A percentile compares a stretch with the other conserved stretches of the same genome.
phyloP scores from a whole-genome alignment of 2,329 filamentous ascomycete genomes.

The Ceratocystis alfenasii region DNA sequence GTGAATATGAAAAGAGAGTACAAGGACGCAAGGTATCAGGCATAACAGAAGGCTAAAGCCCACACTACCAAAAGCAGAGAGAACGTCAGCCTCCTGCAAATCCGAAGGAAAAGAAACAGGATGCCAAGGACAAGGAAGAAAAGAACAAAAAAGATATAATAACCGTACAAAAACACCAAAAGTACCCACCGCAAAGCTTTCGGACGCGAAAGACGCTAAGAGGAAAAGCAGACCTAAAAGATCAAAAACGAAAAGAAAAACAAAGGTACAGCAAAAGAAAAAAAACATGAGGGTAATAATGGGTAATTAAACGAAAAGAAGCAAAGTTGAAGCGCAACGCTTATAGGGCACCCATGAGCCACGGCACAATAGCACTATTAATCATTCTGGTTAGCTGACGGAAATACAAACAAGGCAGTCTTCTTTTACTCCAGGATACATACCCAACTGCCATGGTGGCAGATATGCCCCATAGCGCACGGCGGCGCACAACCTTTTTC shows the following conservation, averaged over 20 bases:
- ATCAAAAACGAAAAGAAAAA: slow-evolving; percentile 14
- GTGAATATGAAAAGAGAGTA: slow-evolving; percentile 6
- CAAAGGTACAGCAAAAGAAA: slow-evolving; percentile 9
- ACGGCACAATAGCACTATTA: slow-evolving; percentile 38
- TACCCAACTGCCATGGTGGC: slow-evolving; percentile 86
- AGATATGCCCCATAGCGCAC: slow-evolving; percentile 73
- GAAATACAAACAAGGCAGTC: too few relatives aligned
- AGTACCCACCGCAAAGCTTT: slow-evolving; percentile 17
- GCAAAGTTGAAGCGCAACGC: slow-evolving; percentile 7
- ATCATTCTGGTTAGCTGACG: neutral
- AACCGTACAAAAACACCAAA: slow-evolving; percentile 15
- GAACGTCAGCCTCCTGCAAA: neutral
- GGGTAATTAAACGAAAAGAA: slow-evolving; percentile 19
- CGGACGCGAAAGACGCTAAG: slow-evolving; percentile 17
- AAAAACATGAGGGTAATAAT: slow-evolving; percentile 12
- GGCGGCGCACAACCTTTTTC: slow-evolving; percentile 75
- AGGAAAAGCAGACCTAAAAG: slow-evolving; percentile 15
- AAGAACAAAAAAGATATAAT: slow-evolving; percentile 11
- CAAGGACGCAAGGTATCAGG: slow-evolving; percentile 23
- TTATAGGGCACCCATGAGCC: slow-evolving; percentile 42
- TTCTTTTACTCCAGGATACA: slow-evolving; percentile 33
- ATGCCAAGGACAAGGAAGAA: neutral
- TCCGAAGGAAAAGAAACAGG: neutral
- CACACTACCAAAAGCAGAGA: slow-evolving; percentile 9
- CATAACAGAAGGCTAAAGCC: neutral